Evolutionary conservation across 345 rosid species (phyloP).

Genomic region (Noccaea bulbosa): DNA sequence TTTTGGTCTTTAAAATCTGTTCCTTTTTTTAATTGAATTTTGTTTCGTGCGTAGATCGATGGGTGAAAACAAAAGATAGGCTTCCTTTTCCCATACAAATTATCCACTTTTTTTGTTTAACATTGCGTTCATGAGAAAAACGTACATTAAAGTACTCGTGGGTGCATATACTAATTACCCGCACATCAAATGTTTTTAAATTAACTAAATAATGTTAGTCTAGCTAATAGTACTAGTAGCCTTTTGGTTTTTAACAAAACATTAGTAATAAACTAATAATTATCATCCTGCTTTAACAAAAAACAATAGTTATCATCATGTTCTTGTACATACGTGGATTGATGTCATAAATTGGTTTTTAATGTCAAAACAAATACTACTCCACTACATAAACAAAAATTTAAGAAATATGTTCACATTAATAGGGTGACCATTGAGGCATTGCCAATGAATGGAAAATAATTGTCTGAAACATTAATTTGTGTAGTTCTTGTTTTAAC

Average conservation of each 20-base stretch:
- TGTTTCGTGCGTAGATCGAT: too few species aligned
- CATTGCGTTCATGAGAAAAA: neutral
- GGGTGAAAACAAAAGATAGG: neutral
- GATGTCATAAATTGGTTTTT: neutral
- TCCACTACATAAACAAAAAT: too few species aligned
- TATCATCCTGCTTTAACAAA: neutral
- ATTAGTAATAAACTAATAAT: slow-evolving; percentile 1
- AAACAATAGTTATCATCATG: too few species aligned
- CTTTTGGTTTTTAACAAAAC: neutral
- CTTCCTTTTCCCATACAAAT: neutral
- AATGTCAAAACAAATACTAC: too few species aligned
- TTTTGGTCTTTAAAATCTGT: too few species aligned
- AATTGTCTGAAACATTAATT: neutral
- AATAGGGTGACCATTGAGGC: neutral
- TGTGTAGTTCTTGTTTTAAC: neutral
- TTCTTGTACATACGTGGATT: neutral
- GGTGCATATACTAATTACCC: slow-evolving; percentile 10
- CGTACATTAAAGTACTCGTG: neutral
- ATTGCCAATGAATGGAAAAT: neutral
- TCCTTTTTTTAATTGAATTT: too few species aligned
- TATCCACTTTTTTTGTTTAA: neutral
- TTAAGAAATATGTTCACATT: neutral
- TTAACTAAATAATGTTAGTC: neutral
- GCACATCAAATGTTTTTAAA: neutral
- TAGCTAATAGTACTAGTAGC: neutral